Conservation (phyloP, 257 asterid genomes). For the Eucommia ulmoides region DNA sequence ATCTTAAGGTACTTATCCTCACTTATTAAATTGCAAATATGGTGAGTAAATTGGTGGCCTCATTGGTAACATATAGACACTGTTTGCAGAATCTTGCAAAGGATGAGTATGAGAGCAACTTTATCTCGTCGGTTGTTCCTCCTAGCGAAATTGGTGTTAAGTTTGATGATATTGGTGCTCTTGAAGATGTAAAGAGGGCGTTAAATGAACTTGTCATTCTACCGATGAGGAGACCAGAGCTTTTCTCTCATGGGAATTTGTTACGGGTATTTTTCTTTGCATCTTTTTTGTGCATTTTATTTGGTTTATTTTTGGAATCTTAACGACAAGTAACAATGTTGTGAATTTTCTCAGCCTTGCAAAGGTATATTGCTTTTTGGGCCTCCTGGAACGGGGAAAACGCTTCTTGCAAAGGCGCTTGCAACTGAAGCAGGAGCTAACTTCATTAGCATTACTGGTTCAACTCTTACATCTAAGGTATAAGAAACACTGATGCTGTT, state of each 20-base stretch:
- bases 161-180: constrained; percentile 96
- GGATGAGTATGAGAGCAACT: constrained; percentile 96
- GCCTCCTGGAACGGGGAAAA: constrained; percentile 99
- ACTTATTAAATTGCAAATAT: constrained; percentile 1
- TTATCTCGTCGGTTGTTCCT: constrained; percentile 90
- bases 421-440: constrained; percentile 99
- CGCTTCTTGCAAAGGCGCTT: constrained; percentile 95
- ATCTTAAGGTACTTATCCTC: constrained; percentile 50
- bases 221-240: constrained; percentile 98
- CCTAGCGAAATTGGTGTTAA: constrained; percentile 95
- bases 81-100: constrained; percentile 75
- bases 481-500: neutral
- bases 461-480: constrained; percentile 96
- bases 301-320: constrained; percentile 5
- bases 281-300: neutral
- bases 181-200: constrained; percentile 87
- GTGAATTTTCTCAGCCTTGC: constrained; percentile 65
- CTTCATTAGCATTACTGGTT: constrained; percentile 94
- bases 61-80: constrained; percentile 11
- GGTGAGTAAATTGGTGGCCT: constrained; percentile 4
- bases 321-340: constrained; percentile 4
- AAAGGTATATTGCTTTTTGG: constrained; percentile 97
- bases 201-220: constrained; percentile 92
- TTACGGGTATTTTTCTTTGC: constrained; percentile 50
- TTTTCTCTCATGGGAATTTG: constrained; percentile 87